Base-by-base conservation (phyloP, 768 basidiomycete genomes). In the Calocybe indica region DNA sequence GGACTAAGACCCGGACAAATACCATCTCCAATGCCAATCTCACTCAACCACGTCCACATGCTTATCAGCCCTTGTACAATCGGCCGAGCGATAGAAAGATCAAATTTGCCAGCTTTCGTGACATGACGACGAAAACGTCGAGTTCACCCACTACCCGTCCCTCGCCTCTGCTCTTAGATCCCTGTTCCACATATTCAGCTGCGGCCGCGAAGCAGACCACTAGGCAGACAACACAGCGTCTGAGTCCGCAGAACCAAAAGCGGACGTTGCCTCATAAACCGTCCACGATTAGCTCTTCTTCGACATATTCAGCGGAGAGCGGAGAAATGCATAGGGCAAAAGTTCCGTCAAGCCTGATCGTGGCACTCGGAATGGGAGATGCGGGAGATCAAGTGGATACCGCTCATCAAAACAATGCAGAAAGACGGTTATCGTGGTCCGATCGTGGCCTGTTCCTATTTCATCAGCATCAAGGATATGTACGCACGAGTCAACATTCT, bases 1-100 rank as follows among this genome's bases (percentile, higher is more conserved):
- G 48, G 28, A 51, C 54, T 35, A 52, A 53, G 46, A 67, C 65
- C 35, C 64, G 62, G 41, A 64, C 64, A 47, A 75, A 77, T 54
- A 75, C 74, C 1, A 59, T 65, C 9, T 67, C 58, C 40, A 75
- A 76, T 47, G 70, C 73, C 32, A 51, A 47, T 32, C 54, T 60
- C 33, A 55, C 62, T 14, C 55, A 56, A 29, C 58, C 57, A 5
- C 55, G 51, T n/a, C 48, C 43, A 9, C 51, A 52, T 40, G 51
- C 57, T n/a, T 64, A 66, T 46, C 61, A 55, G 29, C 67, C 67
- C 7, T 45, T 66, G 43, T 58, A 58, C 22, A 39, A 48, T 38
- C 58, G 52, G 13, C 58, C 61, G 31, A 47, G 58, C 5, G 60
- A 61, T 11, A 63, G 68, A 30, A 72, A 60, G 50, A 68, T 78